These are phyloP conservation scores for Candida lessepsii DNA, from an alignment of 805 yeast genomes.

Conservation along the genomic window DNA sequence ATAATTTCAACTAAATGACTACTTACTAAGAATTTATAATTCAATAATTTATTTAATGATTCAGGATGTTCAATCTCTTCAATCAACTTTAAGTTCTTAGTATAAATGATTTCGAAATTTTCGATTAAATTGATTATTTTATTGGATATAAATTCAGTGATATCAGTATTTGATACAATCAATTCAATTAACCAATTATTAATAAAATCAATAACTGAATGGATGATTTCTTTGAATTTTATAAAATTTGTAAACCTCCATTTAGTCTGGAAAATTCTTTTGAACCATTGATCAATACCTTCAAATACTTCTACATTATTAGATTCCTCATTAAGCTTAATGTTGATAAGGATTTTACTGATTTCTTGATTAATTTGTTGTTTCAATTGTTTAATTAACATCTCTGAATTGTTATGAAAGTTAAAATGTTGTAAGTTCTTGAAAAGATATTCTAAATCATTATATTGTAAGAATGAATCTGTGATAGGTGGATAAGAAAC, in stretches of 20 bases:
- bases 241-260: conserved; percentile 25
- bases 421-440: conserved; percentile 13
- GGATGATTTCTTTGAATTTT: conserved; percentile 27
- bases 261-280: conserved; percentile 19
- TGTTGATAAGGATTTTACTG: conserved; percentile 10
- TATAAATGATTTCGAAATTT: conserved; percentile 22
- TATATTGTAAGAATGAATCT: conserved; percentile 33
- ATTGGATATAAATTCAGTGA: conserved; percentile 35
- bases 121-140: conserved; percentile 30
- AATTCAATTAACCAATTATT: conserved; percentile 28
- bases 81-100: conserved; percentile 17
- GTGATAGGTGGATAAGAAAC: conserved; percentile 31
- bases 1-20: conserved; percentile 46
- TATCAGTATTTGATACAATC: conserved; percentile 27
- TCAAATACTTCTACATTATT: conserved; percentile 9
- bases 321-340: conserved; percentile 7
- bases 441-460: conserved; percentile 32
- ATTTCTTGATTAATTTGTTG: conserved; percentile 9
- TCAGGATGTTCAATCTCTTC: conserved; percentile 20
- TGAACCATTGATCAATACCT: conserved; percentile 20
- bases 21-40: conserved; percentile 31
- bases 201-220: conserved; percentile 26
- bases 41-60: conserved; percentile 28
- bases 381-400: conserved; percentile 7
- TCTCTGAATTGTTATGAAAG: conserved; percentile 13